Conservation (phyloP, 1,139 yeast species). For the Suhomyces bribrorum region DNA sequence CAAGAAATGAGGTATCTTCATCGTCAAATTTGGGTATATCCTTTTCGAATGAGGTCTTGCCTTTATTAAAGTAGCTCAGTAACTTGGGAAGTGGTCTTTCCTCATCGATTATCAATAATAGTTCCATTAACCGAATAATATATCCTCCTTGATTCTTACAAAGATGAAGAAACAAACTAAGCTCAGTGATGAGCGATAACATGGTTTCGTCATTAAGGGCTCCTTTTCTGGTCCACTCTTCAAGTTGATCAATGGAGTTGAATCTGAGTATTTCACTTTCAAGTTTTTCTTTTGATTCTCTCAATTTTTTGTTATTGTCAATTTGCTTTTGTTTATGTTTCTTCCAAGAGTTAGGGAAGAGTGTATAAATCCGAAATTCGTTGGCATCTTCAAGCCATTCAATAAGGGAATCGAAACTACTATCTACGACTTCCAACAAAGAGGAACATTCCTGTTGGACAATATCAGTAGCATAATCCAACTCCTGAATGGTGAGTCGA, state of each 20-base stretch:
- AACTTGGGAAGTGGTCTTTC: constrained; percentile 27
- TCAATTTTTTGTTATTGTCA: constrained; percentile 21
- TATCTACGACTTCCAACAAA: constrained; percentile 21
- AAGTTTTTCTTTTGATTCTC: constrained; percentile 13
- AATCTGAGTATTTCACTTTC: constrained; percentile 12
- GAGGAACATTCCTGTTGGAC: constrained; percentile 22
- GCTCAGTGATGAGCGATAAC: constrained; percentile 31
- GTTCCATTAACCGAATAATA: constrained; percentile 24
- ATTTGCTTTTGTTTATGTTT: constrained; percentile 20
- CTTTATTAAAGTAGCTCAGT: constrained; percentile 7
- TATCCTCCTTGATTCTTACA: constrained; percentile 21
- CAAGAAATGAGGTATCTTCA: constrained; percentile 14
- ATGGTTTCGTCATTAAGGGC: constrained; percentile 27
- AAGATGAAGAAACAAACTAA: constrained; percentile 26
- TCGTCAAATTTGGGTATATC: constrained; percentile 5
- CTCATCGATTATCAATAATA: constrained; percentile 30
- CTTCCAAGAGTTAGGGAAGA: constrained; percentile 18
- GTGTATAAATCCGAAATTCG: constrained; percentile 26
- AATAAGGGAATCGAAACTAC: constrained; percentile 20
- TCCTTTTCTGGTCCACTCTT: constrained; percentile 16
- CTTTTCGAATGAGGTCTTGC: constrained; percentile 2
- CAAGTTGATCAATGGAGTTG: constrained; percentile 18
- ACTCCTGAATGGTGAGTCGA: constrained; percentile 22
- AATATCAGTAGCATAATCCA: constrained; percentile 28
- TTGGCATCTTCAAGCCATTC: constrained; percentile 37